Base-by-base conservation (phyloP, 345 rosid species). In the Moricandia moricandioides region DNA sequence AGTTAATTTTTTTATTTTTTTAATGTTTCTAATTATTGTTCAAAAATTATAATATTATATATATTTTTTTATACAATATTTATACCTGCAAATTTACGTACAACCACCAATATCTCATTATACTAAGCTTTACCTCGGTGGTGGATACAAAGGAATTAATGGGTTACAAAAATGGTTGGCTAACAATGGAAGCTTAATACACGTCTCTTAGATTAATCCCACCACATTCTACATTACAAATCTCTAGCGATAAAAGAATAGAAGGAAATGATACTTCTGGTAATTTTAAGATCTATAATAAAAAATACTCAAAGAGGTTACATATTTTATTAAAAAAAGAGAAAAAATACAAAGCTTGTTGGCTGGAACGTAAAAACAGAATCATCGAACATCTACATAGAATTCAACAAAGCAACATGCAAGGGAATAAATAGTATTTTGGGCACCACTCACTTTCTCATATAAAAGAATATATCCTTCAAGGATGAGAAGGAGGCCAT, bases 401-500 rank as follows among this genome's bases (percentile, higher is more conserved):
- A 74, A 66, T 31, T 45, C 49, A 66, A 59, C 72, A 73, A 55
- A 74, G 51, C 51, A 45, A 45, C 51, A 45, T 45, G 51, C 51
- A 45, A 45, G 2, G 37, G 26, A 45, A 58, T 58, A 57, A 24
- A 21, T 21, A 21, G 24, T 58, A 16, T 1, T 65, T 12, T 40
- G 5, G 3, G 57, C 16, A 12, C 29, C 35, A 64, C 27, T 67
- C 55, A 67, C 37, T 57, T 63, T 35, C 47, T 49, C 24, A 21
- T 21, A 21, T 21, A 21, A 21, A 21, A 21, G n/a, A 21, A 24
- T 40, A 5, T 30, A 1, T 21, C 13, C 18, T 11, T 67, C 63
- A 75, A 27, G 79, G 71, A 52, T 71, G 72, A 37, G 69, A 62
- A 37, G 86, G 85, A 71, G 88, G 88, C 78, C 69, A 76, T 65